phyloP scores from a whole-genome alignment of 768 basidiomycete genomes.

The Candolleomyces efflorescens region DNA sequence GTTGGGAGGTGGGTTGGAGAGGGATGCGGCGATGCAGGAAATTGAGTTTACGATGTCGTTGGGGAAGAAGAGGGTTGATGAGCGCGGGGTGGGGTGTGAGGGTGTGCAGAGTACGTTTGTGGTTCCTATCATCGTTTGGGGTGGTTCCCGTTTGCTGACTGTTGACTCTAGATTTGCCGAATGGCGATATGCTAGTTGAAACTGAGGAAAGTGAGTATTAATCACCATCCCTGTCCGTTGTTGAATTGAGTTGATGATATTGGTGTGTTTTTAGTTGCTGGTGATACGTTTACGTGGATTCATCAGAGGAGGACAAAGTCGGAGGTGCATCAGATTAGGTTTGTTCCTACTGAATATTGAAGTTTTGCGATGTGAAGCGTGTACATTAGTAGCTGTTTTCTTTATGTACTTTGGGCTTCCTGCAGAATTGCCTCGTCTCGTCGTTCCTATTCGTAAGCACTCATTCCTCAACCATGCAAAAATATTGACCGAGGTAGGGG shows the following conservation, averaged over 20 bases:
- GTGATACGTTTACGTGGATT: not conserved
- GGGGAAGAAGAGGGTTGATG: not conserved
- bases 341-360: not conserved
- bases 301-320: not conserved
- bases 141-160: not conserved
- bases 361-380: no score
- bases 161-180: not conserved
- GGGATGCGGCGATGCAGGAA: not conserved
- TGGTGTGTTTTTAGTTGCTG: not conserved
- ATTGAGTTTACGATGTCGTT: not conserved
- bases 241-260: not conserved
- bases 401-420: no score
- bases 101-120: not conserved
- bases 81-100: not conserved
- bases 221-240: not conserved
- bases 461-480: no score
- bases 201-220: not conserved
- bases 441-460: no score
- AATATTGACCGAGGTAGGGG: conserved; percentile 48
- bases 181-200: not conserved
- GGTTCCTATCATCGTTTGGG: not conserved
- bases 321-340: not conserved
- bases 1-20: not conserved
- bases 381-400: no score
- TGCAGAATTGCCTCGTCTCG: no score